phyloP scores from a whole-genome alignment of 2,329 filamentous ascomycete species.

The Aspergillus arachidicola region DNA sequence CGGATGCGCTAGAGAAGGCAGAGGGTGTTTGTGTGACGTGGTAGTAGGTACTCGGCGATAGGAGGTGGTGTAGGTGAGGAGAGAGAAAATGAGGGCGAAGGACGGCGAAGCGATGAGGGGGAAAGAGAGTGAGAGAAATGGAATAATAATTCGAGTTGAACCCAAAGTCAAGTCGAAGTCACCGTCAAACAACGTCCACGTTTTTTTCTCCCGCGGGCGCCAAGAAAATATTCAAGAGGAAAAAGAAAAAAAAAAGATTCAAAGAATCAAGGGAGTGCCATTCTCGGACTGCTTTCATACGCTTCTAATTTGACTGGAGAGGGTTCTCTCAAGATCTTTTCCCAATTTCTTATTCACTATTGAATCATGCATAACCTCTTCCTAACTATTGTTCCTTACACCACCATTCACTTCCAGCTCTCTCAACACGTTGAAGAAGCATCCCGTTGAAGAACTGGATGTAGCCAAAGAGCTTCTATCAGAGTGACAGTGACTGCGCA shows the following conservation, averaged over 20 bases:
- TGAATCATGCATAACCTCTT: slow-evolving; percentile 6
- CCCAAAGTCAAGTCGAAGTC: slow-evolving; percentile 8
- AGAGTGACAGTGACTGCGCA: background rate
- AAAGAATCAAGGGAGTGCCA: slow-evolving; percentile 9
- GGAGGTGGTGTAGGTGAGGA: slow-evolving; percentile 5
- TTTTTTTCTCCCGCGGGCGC: slow-evolving; percentile 7
- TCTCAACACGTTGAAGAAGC: background rate
- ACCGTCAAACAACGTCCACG: slow-evolving; percentile 9
- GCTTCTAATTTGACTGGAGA: background rate
- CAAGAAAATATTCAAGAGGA: slow-evolving; percentile 6
- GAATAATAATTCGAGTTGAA: background rate
- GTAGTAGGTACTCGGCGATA: background rate
- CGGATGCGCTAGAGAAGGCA: slow-evolving; percentile 16
- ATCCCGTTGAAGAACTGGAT: background rate
- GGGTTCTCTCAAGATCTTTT: background rate
- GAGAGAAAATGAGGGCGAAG: slow-evolving; percentile 5
- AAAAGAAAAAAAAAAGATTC: background rate
- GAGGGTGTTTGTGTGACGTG: slow-evolving; percentile 7
- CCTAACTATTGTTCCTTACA: slow-evolving; percentile 1
- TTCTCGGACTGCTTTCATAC: slow-evolving; percentile 5
- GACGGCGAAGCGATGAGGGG: background rate
- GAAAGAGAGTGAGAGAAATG: background rate
- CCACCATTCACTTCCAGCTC: background rate
- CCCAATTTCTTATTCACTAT: slow-evolving; percentile 1
- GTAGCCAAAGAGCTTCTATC: background rate